Evolutionary conservation across 805 yeast species (phyloP).

Genomic region (Yarrowia sp.): DNA sequence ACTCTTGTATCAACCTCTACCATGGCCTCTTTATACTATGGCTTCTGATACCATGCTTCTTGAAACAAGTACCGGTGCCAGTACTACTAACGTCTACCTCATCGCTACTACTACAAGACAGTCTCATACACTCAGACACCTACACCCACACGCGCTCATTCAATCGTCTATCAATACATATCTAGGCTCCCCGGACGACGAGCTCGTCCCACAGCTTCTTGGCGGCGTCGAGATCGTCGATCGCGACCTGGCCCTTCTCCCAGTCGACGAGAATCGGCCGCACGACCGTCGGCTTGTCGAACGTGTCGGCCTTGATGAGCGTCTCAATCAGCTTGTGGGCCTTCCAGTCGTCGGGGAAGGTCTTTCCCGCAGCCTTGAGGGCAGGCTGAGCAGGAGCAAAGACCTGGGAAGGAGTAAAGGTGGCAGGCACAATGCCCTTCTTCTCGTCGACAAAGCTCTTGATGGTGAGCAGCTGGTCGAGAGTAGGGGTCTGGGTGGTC

Average conservation of each 20-base stretch:
- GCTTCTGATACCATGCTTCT: too few species aligned
- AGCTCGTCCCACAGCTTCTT: slow-evolving; percentile 43
- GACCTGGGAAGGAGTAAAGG: neutral
- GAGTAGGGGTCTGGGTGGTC: slow-evolving; percentile 2
- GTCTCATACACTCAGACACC: too few species aligned
- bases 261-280: slow-evolving; percentile 61
- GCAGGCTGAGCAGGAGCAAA: slow-evolving; percentile 21
- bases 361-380: neutral
- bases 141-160: too few species aligned
- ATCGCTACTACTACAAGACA: too few species aligned
- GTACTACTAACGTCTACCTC: too few species aligned
- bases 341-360: slow-evolving; percentile 25
- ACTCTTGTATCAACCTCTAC: too few species aligned
- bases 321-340: slow-evolving; percentile 12
- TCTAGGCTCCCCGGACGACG: too few species aligned
- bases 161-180: too few species aligned
- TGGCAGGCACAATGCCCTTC: slow-evolving; percentile 17
- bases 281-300: slow-evolving; percentile 31
- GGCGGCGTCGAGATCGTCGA: slow-evolving; percentile 46
- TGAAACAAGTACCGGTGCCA: too few species aligned
- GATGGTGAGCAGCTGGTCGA: slow-evolving; percentile 25
- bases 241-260: slow-evolving; percentile 56
- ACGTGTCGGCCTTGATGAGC: slow-evolving; percentile 10
- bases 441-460: slow-evolving; percentile 18
- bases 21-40: too few species aligned